Evolutionary conservation across 2,329 filamentous ascomycete genomes (phyloP).

Genomic region (Bipolaris oryzae): DNA sequence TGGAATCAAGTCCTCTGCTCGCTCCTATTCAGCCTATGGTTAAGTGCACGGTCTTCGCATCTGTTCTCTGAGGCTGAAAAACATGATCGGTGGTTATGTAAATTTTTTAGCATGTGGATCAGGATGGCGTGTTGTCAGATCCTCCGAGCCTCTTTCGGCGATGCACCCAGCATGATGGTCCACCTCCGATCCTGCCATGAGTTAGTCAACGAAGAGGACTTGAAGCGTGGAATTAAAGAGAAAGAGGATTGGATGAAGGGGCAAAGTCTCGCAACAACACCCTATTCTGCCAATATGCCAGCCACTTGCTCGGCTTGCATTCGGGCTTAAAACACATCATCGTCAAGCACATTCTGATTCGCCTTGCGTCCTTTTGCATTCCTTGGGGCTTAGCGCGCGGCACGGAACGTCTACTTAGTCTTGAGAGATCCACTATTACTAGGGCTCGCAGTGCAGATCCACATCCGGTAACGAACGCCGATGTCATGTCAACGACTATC

Average conservation of each 20-base stretch:
- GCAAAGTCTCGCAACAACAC: not conserved
- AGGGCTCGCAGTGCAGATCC: not conserved
- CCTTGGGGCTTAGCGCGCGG: not conserved
- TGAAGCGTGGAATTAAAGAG: not conserved
- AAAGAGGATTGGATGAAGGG: not conserved
- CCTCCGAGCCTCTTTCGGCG: not conserved
- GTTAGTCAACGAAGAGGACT: not conserved
- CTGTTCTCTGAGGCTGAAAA: not conserved
- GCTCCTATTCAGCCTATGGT: not conserved
- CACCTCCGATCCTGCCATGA: not conserved
- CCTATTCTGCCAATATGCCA: not conserved
- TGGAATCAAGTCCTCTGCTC: not conserved
- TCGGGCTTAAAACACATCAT: not conserved
- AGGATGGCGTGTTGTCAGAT: not conserved
- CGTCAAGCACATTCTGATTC: not conserved
- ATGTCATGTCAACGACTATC: not conserved
- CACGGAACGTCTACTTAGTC: constrained; percentile 4
- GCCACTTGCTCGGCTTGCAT: not conserved
- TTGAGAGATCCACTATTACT: not conserved
- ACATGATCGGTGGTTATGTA: not conserved
- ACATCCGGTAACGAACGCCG: not conserved
- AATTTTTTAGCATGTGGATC: not conserved
- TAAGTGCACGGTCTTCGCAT: not conserved
- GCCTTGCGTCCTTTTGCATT: not conserved
- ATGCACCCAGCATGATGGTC: not conserved